Conservation (phyloP, 2,329 filamentous ascomycete species). For the Raffaelea ambrosiae region DNA sequence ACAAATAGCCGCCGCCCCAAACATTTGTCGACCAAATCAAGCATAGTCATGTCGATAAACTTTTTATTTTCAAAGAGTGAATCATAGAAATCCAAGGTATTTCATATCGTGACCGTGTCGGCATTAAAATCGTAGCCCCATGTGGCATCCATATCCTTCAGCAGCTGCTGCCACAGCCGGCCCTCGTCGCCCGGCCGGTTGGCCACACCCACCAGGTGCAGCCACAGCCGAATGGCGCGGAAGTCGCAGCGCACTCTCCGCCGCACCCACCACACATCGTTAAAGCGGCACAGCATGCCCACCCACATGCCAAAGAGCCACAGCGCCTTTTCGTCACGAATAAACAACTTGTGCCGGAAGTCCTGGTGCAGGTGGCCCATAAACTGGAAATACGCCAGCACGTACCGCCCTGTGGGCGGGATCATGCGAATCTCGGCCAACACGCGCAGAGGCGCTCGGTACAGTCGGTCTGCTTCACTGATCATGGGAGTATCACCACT, state of each 20-base stretch:
- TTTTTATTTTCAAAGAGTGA: too few relatives aligned
- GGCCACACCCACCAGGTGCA: slow-evolving; percentile 12
- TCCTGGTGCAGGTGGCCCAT: slow-evolving; percentile 11
- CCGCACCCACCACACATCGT: slow-evolving; percentile 14
- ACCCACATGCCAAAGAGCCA: slow-evolving; percentile 19
- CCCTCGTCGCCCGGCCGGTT: slow-evolving; percentile 11
- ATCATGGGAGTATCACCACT: too few relatives aligned
- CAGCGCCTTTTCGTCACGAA: slow-evolving; percentile 14
- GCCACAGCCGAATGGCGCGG: slow-evolving; percentile 15
- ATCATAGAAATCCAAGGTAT: too few relatives aligned
- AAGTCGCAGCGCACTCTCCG: slow-evolving; percentile 16
- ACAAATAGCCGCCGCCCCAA: too few relatives aligned
- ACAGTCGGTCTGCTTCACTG: slow-evolving; percentile 8
- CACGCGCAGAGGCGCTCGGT: slow-evolving; percentile 13
- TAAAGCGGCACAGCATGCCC: slow-evolving; percentile 16
- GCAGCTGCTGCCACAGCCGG: slow-evolving; percentile 11
- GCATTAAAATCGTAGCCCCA: slow-evolving; percentile 13
- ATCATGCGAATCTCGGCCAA: slow-evolving; percentile 12
- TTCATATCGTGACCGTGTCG: slow-evolving; percentile 4
- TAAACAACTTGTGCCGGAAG: slow-evolving; percentile 11
- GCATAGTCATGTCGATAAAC: too few relatives aligned
- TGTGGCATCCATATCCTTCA: slow-evolving; percentile 13
- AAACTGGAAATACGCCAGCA: slow-evolving; percentile 16
- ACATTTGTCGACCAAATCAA: too few relatives aligned
- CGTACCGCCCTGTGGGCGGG: slow-evolving; percentile 6